Evolutionary conservation across 371 early-diverging fungal species (phyloP).

Genomic region (Haplosporangium sp.): DNA sequence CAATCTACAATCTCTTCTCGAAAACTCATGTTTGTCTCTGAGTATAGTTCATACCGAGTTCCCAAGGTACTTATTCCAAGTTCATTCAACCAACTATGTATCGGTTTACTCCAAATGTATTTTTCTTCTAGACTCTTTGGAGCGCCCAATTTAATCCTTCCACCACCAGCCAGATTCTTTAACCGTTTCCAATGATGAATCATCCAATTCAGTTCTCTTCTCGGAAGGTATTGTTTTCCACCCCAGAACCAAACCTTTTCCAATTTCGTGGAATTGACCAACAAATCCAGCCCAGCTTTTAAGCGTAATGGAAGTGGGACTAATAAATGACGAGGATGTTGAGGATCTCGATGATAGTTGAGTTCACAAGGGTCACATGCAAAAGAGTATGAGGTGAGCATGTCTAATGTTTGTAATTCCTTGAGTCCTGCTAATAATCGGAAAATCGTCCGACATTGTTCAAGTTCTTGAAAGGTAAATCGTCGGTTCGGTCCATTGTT

Average conservation of each 20-base stretch:
- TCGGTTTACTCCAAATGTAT: not conserved
- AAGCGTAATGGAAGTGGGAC: conserved; percentile 10
- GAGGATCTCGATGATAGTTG: not conserved
- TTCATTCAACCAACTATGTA: conserved; percentile 1
- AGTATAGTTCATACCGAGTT: not conserved
- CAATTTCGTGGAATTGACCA: not conserved
- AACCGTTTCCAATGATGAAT: conserved; percentile 7
- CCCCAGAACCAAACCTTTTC: conserved; percentile 15
- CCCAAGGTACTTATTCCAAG: conserved; percentile 5
- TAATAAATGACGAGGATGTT: not conserved
- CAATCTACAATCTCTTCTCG: not conserved
- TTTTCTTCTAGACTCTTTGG: not conserved
- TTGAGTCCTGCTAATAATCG: conserved; percentile 1
- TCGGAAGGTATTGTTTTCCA: conserved; percentile 6
- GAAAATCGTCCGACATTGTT: conserved; percentile 6
- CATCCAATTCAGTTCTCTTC: conserved; percentile 13
- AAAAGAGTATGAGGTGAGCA: not conserved
- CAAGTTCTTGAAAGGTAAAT: not conserved
- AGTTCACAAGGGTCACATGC: not conserved
- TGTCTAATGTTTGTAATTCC: conserved; percentile 1
- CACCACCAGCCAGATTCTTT: not conserved
- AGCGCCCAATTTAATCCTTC: not conserved
- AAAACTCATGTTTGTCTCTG: not conserved
- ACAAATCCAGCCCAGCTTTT: conserved; percentile 6
- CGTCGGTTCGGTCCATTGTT: not conserved